Conservation (phyloP, 306 rosid genomes). For the Gastrolobium bilobum region DNA sequence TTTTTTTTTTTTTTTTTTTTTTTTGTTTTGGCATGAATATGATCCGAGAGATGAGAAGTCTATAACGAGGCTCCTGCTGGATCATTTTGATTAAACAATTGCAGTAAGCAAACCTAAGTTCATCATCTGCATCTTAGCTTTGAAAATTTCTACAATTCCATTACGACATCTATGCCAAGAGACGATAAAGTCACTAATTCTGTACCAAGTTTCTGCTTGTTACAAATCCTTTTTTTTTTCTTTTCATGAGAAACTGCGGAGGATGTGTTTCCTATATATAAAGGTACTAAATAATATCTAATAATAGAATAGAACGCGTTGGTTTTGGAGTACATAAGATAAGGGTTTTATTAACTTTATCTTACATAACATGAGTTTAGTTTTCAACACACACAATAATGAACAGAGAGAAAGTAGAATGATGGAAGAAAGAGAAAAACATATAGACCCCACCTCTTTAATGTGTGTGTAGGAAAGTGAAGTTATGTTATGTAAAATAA, state of each 20-base stretch:
- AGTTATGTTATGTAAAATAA: no score
- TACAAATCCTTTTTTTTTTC: neutral
- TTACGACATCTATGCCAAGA: no score
- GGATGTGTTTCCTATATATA: neutral
- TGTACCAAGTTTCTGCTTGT: neutral
- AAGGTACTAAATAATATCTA: no score
- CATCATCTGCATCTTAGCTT: neutral
- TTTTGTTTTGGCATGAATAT: neutral
- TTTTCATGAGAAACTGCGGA: neutral
- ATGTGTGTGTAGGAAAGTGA: no score
- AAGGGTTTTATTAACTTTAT: no score
- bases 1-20: constrained; percentile 24
- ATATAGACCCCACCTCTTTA: no score
- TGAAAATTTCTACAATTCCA: no score
- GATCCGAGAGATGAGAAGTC: constrained; percentile 3
- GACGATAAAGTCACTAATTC: neutral
- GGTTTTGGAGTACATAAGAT: neutral
- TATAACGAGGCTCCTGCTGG: neutral
- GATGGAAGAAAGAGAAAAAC: no score
- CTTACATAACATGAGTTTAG: no score
- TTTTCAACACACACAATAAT: no score
- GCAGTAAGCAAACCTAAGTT: constrained; percentile 17
- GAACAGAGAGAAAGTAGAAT: no score
- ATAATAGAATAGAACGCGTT: neutral
- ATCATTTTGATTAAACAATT: constrained; percentile 33